These are phyloP conservation scores for Tolypocladium album DNA, from an alignment of 2,329 filamentous ascomycete genomes.

Conservation along the genomic window DNA sequence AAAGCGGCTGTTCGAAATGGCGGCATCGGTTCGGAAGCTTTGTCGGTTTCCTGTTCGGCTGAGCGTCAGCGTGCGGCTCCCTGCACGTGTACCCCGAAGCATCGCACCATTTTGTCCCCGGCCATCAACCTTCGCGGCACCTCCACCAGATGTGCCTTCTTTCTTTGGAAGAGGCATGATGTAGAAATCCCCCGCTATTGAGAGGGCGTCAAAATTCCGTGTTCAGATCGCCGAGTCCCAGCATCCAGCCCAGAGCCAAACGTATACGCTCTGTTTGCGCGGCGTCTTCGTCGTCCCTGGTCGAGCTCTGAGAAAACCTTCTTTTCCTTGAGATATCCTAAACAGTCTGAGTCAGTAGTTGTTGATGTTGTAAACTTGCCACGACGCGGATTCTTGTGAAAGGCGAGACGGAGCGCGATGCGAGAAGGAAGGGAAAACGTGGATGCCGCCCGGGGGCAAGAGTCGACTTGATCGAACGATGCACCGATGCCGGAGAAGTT, in stretches of 20 bases:
- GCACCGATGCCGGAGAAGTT: background rate
- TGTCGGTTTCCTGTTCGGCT: constrained; percentile 46
- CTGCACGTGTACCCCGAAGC: background rate
- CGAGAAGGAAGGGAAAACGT: background rate
- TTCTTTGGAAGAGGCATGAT: constrained; percentile 29
- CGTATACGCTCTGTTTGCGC: background rate
- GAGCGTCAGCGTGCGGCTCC: constrained; percentile 3
- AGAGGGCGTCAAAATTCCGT: constrained; percentile 12
- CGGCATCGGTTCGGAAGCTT: constrained; percentile 75
- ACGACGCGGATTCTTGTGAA: background rate
- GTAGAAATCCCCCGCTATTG: constrained; percentile 9
- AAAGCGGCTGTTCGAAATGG: constrained; percentile 68
- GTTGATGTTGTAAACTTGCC: no score
- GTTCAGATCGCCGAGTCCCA: constrained; percentile 10
- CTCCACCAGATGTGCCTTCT: constrained; percentile 21
- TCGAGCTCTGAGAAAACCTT: background rate
- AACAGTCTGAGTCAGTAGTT: background rate
- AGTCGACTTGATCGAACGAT: background rate
- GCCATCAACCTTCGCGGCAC: constrained; percentile 17
- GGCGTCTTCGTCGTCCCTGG: background rate
- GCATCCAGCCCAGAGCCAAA: constrained; percentile 11
- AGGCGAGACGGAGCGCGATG: background rate
- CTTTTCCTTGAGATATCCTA: background rate
- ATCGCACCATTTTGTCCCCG: constrained; percentile 24
- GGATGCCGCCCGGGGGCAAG: background rate